Conservation (phyloP, 2,329 filamentous ascomycete genomes). For the Cordyceps militaris region DNA sequence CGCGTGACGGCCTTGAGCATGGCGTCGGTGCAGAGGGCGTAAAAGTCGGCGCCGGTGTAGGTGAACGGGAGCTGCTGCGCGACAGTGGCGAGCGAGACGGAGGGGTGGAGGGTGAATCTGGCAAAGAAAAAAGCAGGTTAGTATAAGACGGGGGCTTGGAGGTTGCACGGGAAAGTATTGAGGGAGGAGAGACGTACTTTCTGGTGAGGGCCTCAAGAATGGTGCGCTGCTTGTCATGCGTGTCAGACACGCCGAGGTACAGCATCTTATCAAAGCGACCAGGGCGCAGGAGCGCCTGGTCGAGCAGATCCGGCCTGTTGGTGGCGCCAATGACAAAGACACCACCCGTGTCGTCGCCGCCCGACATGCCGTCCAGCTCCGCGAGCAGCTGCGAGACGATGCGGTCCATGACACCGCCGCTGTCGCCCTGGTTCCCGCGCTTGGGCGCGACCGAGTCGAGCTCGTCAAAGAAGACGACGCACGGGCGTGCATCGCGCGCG, state of each 20-base stretch:
- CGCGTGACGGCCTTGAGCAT: conserved; percentile 98
- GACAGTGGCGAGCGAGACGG: conserved; percentile 67
- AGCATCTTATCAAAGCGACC: conserved; percentile 98
- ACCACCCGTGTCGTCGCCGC: conserved; percentile 75
- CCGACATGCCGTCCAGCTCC: conserved; percentile 95
- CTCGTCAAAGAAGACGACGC: conserved; percentile 91
- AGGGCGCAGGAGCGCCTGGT: conserved; percentile 80
- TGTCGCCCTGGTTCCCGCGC: conserved; percentile 93
- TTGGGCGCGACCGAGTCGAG: conserved; percentile 92
- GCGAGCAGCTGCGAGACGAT: conserved; percentile 93
- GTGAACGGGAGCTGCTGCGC: conserved; percentile 81
- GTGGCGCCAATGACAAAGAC: conserved; percentile 97
- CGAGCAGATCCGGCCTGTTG: conserved; percentile 86
- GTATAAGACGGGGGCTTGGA: too few species aligned
- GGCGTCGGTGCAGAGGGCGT: conserved; percentile 92
- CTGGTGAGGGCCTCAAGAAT: conserved; percentile 91
- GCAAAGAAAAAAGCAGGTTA: conserved; percentile 11
- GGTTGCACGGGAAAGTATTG: background rate
- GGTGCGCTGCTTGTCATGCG: conserved; percentile 89
- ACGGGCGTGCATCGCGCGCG: conserved; percentile 77
- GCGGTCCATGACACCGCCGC: conserved; percentile 94
- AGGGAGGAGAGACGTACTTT: conserved; percentile 53
- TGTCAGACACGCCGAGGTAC: conserved; percentile 92
- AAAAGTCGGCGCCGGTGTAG: conserved; percentile 95
- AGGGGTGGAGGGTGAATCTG: conserved; percentile 78